Evolutionary conservation across 768 basidiomycete genomes (phyloP), one percentile per base, ranked within the genome.

Genomic region (Boletus huronensis): DNA sequence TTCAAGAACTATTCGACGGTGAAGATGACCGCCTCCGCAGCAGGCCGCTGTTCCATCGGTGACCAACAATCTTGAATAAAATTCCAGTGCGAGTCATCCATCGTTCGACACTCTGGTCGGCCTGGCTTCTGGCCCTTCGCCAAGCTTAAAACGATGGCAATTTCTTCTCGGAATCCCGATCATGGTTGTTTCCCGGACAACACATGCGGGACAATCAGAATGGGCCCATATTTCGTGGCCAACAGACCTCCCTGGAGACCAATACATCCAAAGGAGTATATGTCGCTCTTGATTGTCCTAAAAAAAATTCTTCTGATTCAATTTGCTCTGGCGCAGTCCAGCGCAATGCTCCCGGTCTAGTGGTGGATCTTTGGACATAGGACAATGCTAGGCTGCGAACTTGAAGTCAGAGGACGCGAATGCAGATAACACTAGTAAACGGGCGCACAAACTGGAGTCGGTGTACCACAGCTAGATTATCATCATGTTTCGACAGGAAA

Each of bases 251-350:
- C 59, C 52, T 61, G 60, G 35, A 62, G 61, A n/a, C 28, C 32
- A 10, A 78, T 68, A 59, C 74, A 75, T n/a, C 60, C 60, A 36
- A 58, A 63, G 19, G 61, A 58, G 26, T 62, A 62, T 10, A 62
- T 38, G 13, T 62, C 60, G 3, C 42, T 62, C 50, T 50, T 53
- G 1, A 35, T 21, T 13, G 55, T 58, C 7, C 4, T n/a, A 2
- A 2, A n/a, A 26, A 25, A 26, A 16, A 10, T 1, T 35, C 47
- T 1, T 69, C 64, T 6, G 61, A 46, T 23, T 55, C 28, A 1
- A 80, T 28, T 38, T 62, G 65, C 17, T 72, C 62, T 0, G 77
- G 65, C 21, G 79, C 77, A 2, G 70, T 70, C 76, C 78, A 80
- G 0, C 78, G 72, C 32, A 78, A 65, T 9, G 77, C 73, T 3